Conservation (phyloP, 495 filamentous ascomycete genomes). For the Annulohypoxylon bovei region DNA sequence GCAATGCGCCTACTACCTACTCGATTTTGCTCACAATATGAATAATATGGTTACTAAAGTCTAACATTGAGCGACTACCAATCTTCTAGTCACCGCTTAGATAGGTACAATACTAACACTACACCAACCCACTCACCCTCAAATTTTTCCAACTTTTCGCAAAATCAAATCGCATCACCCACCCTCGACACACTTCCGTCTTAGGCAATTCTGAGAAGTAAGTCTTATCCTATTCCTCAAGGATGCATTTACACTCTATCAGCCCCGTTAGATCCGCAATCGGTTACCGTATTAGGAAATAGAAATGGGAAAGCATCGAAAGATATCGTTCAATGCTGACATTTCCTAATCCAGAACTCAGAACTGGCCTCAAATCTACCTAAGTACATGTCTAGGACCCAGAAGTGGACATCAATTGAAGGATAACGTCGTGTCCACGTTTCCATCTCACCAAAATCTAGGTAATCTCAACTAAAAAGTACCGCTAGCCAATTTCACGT, state of each 20-base stretch:
- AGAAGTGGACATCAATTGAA: not conserved
- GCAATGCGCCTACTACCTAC: not conserved
- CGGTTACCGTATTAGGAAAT: constrained; percentile 1
- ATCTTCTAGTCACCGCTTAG: not conserved
- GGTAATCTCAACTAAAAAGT: not conserved
- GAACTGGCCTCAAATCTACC: not conserved
- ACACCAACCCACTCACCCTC: too few relatives aligned
- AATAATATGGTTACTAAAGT: too few relatives aligned
- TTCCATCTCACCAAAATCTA: constrained; percentile 6
- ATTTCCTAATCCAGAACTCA: constrained; percentile 1
- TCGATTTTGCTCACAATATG: too few relatives aligned
- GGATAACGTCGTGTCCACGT: not conserved
- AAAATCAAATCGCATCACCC: not conserved
- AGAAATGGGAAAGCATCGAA: not conserved
- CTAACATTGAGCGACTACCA: not conserved
- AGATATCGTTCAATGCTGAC: constrained; percentile 6
- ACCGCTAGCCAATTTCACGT: not conserved
- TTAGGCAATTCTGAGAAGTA: not conserved
- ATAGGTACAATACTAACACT: not conserved
- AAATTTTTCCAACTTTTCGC: not conserved
- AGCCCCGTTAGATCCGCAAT: not conserved
- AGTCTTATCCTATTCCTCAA: constrained; percentile 1
- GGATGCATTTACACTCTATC: not conserved
- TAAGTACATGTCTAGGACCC: not conserved
- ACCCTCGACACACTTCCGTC: not conserved